Base-by-base conservation (phyloP, 139 green algal genomes). In the Spirogloea muscicola region DNA sequence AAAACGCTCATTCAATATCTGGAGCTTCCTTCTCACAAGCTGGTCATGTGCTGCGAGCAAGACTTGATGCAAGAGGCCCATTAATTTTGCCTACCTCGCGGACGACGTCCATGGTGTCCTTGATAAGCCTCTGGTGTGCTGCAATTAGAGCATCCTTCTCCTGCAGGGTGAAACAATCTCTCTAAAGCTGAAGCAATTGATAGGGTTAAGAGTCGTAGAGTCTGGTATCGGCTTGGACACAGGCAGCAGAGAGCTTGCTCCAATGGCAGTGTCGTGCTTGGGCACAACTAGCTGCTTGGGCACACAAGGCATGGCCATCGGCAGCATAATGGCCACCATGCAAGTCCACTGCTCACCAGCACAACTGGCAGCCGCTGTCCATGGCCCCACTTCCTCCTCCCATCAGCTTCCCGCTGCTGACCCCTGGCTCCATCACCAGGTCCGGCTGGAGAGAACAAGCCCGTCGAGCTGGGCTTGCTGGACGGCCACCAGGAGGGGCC, bases 211-310 rank as follows among this genome's bases (percentile, higher is more conserved):
- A 55, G 21, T 55, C 46, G 52, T 31, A 62, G 52, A 33, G 6
- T 43, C 7, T 31, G 52, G 52, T 21, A 33, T 62, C 6, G 52
- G 40, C 7, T 62, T 62, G 31, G 52, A 5, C 9, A 43, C 52
- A 9, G 31, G 6, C n/a, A n/a, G n/a, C n/a, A n/a, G n/a, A n/a
- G n/a, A n/a, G n/a, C n/a, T n/a, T n/a, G n/a, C n/a, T n/a, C n/a
- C n/a, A n/a, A n/a, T n/a, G n/a, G n/a, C n/a, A n/a, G 6, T 60
- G 27, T 33, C 65, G 42, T 44, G 43, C 44, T 74, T 74, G 21
- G 21, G 46, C 46, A 31, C 21, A 55, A 55, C 21, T 55, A 21
- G 21, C 46, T 55, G 21, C 21, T 55, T 55, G 7, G 31, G 38
- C 52, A 62, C 52, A 31, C 40, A 33, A 33, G 7, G 38, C 9